These are phyloP conservation scores for Cryptococcus depauperatus DNA, from an alignment of 1,284 basidiomycete species.

Conservation along the genomic window DNA sequence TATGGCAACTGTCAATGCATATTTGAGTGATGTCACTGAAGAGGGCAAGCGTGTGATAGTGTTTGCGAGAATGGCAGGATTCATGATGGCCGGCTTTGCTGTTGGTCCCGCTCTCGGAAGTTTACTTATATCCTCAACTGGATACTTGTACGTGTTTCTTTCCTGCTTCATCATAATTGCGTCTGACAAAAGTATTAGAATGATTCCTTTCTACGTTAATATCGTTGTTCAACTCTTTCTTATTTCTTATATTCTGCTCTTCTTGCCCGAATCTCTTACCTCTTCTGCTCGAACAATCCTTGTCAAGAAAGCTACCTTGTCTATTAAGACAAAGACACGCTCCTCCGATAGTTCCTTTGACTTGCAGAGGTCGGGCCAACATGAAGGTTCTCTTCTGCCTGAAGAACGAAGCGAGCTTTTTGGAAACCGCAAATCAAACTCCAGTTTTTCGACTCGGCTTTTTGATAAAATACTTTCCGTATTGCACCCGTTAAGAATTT, in stretches of 20 bases:
- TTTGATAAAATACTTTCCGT: constrained; percentile 49
- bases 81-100: constrained; percentile 56
- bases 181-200: constrained; percentile 34
- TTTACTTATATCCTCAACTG: constrained; percentile 57
- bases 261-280: constrained; percentile 67
- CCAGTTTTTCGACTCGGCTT: constrained; percentile 25
- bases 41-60: constrained; percentile 70
- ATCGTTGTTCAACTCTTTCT: constrained; percentile 46
- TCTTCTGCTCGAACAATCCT: constrained; percentile 34
- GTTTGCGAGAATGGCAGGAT: constrained; percentile 62
- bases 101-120: constrained; percentile 65
- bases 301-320: constrained; percentile 23
- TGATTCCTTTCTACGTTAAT: constrained; percentile 66
- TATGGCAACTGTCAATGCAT: constrained; percentile 69
- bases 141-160: constrained; percentile 46
- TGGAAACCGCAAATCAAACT: constrained; percentile 19
- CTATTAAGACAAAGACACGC: constrained; percentile 38
- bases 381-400: neutral
- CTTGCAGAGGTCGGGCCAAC: constrained; percentile 33
- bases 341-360: constrained; percentile 45
- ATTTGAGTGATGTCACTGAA: constrained; percentile 72
- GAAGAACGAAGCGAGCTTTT: constrained; percentile 7
- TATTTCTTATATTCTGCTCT: constrained; percentile 50
- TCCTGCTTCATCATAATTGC: neutral
- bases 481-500: constrained; percentile 58